These are phyloP conservation scores for Xylariaceae sp. DNA, from an alignment of 2,329 filamentous ascomycete genomes.

Conservation along the genomic window DNA sequence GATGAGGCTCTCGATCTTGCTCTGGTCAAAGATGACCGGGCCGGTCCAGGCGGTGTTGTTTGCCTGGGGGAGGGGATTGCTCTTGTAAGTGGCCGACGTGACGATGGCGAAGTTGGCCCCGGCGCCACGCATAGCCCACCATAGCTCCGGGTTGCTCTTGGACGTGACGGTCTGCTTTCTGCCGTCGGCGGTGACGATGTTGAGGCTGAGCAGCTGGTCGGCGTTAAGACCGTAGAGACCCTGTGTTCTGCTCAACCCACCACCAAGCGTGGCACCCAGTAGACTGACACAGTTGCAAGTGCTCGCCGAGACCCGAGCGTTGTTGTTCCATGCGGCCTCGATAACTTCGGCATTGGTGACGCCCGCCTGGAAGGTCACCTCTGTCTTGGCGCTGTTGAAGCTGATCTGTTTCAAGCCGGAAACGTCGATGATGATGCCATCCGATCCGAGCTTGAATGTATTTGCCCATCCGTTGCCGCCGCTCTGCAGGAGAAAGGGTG, in stretches of 20 bases:
- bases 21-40: conserved; percentile 21
- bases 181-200: conserved; percentile 27
- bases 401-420: conserved; percentile 19
- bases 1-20: conserved; percentile 29
- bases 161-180: conserved; percentile 20
- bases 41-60: conserved; percentile 24
- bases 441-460: conserved; percentile 15
- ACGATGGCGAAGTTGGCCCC: conserved; percentile 48
- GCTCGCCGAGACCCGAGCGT: conserved; percentile 19
- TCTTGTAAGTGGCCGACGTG: conserved; percentile 29
- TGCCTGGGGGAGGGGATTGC: conserved; percentile 16
- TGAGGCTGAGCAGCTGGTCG: conserved; percentile 32
- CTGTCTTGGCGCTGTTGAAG: conserved; percentile 19
- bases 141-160: conserved; percentile 33
- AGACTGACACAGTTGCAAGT: conserved; percentile 27
- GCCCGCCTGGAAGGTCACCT: conserved; percentile 23
- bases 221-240: conserved; percentile 22
- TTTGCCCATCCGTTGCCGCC: conserved; percentile 24
- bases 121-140: conserved; percentile 46
- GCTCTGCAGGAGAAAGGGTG: conserved; percentile 21
- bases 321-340: conserved; percentile 18
- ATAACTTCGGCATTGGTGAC: conserved; percentile 20
- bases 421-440: conserved; percentile 21
- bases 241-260: conserved; percentile 17
- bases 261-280: conserved; percentile 20